Conservation (phyloP, 345 rosid species). For the Clarkia xantiana region DNA sequence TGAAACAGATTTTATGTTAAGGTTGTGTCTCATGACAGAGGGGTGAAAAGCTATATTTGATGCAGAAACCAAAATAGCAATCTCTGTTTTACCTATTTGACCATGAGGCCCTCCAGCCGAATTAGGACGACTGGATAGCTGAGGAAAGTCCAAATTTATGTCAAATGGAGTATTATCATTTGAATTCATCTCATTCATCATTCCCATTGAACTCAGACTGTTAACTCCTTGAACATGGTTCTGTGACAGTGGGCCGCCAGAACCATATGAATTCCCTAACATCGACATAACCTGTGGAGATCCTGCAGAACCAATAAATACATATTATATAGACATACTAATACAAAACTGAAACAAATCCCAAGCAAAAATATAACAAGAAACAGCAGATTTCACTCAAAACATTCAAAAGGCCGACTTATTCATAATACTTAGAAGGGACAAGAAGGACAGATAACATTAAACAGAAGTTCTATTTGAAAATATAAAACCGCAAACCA, state of each 20-base stretch:
- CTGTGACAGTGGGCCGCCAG: conserved; percentile 79
- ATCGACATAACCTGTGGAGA: conserved; percentile 85
- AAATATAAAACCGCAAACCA: no score
- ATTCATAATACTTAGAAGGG: no score
- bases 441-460: no score
- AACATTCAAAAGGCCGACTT: no score
- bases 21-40: conserved; percentile 9
- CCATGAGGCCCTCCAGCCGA: conserved; percentile 99
- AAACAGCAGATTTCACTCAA: no score
- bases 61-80: conserved; percentile 2
- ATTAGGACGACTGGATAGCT: conserved; percentile 81
- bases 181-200: conserved; percentile 69
- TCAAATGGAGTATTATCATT: conserved; percentile 83
- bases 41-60: conserved; percentile 1
- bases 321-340: not conserved
- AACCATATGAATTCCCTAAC: conserved; percentile 62
- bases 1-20: conserved; percentile 16
- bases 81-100: conserved; percentile 50
- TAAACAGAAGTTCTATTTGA: no score
- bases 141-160: conserved; percentile 90
- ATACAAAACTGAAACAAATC: not conserved
- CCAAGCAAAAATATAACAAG: not conserved
- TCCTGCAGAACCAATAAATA: conserved; percentile 37
- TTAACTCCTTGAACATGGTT: conserved; percentile 79
- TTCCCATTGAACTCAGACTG: conserved; percentile 71